Evolutionary conservation across 2,329 filamentous ascomycete species (phyloP).

Genomic region (Alternaria arborescens): DNA sequence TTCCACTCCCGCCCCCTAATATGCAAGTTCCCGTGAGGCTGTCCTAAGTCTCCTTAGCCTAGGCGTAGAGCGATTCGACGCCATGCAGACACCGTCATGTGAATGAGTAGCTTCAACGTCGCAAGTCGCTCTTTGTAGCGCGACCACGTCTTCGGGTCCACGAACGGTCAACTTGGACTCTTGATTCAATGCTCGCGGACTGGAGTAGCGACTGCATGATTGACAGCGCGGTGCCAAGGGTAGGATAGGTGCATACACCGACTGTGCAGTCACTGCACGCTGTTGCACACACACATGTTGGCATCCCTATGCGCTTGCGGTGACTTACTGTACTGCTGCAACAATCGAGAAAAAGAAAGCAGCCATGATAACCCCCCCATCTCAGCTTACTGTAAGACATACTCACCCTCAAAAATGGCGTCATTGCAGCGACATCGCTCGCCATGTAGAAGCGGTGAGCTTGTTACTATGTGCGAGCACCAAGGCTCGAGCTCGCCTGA

Average conservation of each 20-base stretch:
- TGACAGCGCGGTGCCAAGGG: constrained; percentile 13
- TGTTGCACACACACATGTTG: background rate
- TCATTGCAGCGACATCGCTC: constrained; percentile 28
- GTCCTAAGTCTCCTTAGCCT: constrained; percentile 9
- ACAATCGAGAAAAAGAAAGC: constrained; percentile 11
- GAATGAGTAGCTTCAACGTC: constrained; percentile 2
- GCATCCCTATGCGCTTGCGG: background rate
- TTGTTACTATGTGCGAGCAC: constrained; percentile 29
- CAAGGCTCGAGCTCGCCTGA: constrained; percentile 16
- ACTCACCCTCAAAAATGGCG: constrained; percentile 14
- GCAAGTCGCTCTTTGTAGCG: constrained; percentile 10
- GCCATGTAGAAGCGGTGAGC: constrained; percentile 33
- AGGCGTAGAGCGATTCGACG: background rate
- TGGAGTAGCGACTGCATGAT: constrained; percentile 7
- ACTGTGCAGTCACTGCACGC: background rate
- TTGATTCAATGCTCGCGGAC: constrained; percentile 14
- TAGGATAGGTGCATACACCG: background rate
- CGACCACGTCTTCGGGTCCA: constrained; percentile 22
- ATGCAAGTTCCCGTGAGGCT: constrained; percentile 17
- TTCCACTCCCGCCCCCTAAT: constrained; percentile 16
- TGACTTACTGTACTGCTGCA: background rate
- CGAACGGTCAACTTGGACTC: constrained; percentile 7
- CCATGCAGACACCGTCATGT: background rate
- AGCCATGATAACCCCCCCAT: background rate
- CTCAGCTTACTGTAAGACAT: constrained; percentile 4